Conservation (phyloP, 257 asterid genomes). For the Coffea canephora region DNA sequence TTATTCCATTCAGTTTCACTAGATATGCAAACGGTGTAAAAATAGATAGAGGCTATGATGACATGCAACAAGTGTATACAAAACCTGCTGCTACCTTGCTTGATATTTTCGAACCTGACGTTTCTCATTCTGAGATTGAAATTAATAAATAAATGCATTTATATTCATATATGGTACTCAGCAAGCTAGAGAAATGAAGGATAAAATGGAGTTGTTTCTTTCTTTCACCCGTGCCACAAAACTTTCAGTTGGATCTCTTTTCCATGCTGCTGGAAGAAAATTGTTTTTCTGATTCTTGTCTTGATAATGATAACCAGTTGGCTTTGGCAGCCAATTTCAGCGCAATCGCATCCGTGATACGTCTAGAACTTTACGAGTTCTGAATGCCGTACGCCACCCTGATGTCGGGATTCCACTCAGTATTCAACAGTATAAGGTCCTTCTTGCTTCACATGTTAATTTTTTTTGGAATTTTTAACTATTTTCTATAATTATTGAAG, state of each 20-base stretch:
- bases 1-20: not conserved
- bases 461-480: conserved; percentile 12
- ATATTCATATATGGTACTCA: not conserved
- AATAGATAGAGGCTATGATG: not conserved
- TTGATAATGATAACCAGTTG: conserved; percentile 83
- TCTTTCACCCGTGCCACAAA: not conserved
- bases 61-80: not conserved
- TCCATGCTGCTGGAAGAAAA: conserved; percentile 31
- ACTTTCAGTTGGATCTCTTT: not conserved
- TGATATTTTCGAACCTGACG: not conserved
- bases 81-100: not conserved
- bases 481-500: conserved; percentile 9
- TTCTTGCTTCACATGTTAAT: conserved; percentile 14
- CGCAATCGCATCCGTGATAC: conserved; percentile 85
- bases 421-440: conserved; percentile 92
- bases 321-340: conserved; percentile 91
- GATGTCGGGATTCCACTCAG: conserved; percentile 89
- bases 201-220: not conserved
- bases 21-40: too few species aligned
- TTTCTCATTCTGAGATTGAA: not conserved
- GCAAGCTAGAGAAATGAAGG: not conserved
- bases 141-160: not conserved
- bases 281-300: conserved; percentile 55
- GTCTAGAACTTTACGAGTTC: conserved; percentile 75
- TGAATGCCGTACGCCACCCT: conserved; percentile 78